Base-by-base conservation (phyloP, 805 yeast species). In the Candida ficus region DNA sequence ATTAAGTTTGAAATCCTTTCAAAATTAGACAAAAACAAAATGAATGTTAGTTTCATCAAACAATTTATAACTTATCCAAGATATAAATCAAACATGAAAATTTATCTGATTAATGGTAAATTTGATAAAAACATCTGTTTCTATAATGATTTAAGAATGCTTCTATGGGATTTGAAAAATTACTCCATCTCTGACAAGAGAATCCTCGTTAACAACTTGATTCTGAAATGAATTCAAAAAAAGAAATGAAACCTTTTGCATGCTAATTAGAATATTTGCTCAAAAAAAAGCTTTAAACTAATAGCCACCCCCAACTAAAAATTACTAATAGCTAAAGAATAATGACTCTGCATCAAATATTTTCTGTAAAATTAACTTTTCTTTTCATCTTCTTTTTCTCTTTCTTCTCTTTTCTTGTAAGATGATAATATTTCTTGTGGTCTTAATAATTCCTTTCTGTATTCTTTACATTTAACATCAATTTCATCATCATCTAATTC, bases 71-170 rank as follows among this genome's bases (percentile, higher is more conserved):
- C 73, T 30, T 65, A 58, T 40, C 74, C 74, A 34, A 53, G 74
- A 21, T 69, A 69, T 44, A 69, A 69, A 42, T 57, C 69, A 35
- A 66, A 63, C 23, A 69, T 69, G 73, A 67, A 67, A 46, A 51
- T 69, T 6, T 70, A 64, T 41, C 33, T 56, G 37, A 47, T 56
- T 22, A 45, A 49, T 19, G 52, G 56, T 2, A 46, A 40, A 18
- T 56, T 53, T 29, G 53, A 47, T 10, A 49, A 45, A 36, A 48
- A 56, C 34, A 42, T 54, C 31, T 54, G 58, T 48, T 56, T 56
- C 39, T 56, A 54, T 37, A 56, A 56, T 28, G 61, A 56, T 35
- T 33, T 52, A 42, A 50, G 59, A 48, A 56, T 54, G 59, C 38
- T 56, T 11, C 33, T 56, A n/a, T 56, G 58, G 58, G 61, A 56